Conservation (phyloP, 345 rosid genomes). For the Noccaea caerulescens region DNA sequence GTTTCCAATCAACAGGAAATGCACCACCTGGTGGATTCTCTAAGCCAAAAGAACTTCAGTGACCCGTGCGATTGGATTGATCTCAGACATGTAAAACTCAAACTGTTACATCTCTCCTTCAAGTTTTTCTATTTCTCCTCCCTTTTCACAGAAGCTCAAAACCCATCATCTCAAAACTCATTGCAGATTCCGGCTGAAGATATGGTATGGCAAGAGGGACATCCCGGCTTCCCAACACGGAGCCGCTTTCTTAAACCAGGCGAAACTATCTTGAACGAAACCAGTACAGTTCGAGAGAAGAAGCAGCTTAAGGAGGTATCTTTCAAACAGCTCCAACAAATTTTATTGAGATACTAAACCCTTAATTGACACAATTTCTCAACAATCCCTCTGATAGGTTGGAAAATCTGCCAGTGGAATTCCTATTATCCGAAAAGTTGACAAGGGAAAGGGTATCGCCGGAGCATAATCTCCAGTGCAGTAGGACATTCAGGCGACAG, state of each 20-base stretch:
- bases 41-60: neutral
- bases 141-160: slow-evolving; percentile 22
- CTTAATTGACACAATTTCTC: slow-evolving; percentile 18
- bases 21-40: slow-evolving; percentile 13
- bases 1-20: slow-evolving; percentile 30
- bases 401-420: slow-evolving; percentile 27
- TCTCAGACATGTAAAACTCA: slow-evolving; percentile 39
- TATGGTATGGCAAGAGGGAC: slow-evolving; percentile 58
- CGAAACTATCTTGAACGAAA: slow-evolving; percentile 25
- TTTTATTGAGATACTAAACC: slow-evolving; percentile 13
- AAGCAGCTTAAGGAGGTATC: slow-evolving; percentile 33
- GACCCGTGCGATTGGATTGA: slow-evolving; percentile 41
- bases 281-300: slow-evolving; percentile 19
- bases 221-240: slow-evolving; percentile 46
- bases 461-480: neutral
- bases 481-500: slow-evolving; percentile 22
- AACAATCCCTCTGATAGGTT: slow-evolving; percentile 26
- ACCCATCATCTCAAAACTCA: slow-evolving; percentile 29
- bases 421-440: slow-evolving; percentile 28
- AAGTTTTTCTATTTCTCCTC: neutral
- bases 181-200: slow-evolving; percentile 68
- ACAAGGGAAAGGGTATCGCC: slow-evolving; percentile 29
- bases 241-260: slow-evolving; percentile 29
- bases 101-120: slow-evolving; percentile 12
- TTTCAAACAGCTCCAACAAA: slow-evolving; percentile 26